Conservation (phyloP, 1,284 basidiomycete genomes). For the Mycosarcoma maydis region DNA sequence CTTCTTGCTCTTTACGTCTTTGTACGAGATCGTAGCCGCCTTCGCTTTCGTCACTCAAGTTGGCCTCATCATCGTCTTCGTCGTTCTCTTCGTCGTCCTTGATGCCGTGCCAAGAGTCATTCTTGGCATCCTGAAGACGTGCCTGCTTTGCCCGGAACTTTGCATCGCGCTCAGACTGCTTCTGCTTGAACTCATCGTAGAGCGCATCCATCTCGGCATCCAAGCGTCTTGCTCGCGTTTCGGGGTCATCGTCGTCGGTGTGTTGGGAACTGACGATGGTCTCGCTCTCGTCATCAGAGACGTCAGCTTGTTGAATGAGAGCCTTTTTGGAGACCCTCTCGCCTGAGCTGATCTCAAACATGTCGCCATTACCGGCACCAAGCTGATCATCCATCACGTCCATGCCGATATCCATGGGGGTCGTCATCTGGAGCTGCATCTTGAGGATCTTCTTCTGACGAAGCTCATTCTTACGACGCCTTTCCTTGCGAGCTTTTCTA, state of each 20-base stretch:
- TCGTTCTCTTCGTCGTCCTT: conserved; percentile 51
- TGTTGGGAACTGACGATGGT: conserved; percentile 75
- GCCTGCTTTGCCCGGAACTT: conserved; percentile 90
- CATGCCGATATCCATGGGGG: conserved; percentile 91
- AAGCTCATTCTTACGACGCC: conserved; percentile 87
- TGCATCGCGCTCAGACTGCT: conserved; percentile 83
- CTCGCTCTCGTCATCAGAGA: conserved; percentile 68
- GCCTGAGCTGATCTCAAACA: conserved; percentile 57
- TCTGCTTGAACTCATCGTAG: conserved; percentile 86
- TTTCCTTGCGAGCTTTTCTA: conserved; percentile 79
- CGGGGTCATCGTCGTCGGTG: conserved; percentile 69
- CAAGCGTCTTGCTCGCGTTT: conserved; percentile 71
- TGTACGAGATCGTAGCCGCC: conserved; percentile 81
- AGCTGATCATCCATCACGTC: conserved; percentile 70
- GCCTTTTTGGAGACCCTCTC: conserved; percentile 39
- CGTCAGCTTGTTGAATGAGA: conserved; percentile 68
- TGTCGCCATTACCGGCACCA: conserved; percentile 50
- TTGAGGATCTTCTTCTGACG: conserved; percentile 88
- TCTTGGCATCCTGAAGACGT: conserved; percentile 75
- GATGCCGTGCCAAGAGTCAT: conserved; percentile 65
- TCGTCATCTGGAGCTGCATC: conserved; percentile 97
- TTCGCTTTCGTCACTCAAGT: conserved; percentile 65
- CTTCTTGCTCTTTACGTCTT: conserved; percentile 73
- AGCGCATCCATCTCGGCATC: conserved; percentile 87
- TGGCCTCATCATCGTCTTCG: conserved; percentile 67